Evolutionary conservation across 192 early-diverging fungal species (phyloP).

Genomic region (Backusella tarrabulga): DNA sequence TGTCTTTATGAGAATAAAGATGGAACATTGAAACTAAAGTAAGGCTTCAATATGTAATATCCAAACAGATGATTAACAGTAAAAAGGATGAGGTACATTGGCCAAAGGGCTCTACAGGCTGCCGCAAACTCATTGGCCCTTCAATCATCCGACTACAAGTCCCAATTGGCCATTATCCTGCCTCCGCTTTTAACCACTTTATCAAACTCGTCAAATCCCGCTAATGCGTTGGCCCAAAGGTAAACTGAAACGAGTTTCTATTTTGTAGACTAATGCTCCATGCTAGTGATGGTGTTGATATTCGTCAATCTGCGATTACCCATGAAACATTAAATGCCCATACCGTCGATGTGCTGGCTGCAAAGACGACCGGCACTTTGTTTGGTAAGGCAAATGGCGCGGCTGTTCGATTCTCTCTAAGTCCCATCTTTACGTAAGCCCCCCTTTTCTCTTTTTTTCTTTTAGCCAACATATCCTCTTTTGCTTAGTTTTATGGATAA

Average conservation of each 20-base stretch:
- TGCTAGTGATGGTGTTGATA: constrained; percentile 1
- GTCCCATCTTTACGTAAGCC: constrained; percentile 22
- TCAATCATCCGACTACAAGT: constrained; percentile 53
- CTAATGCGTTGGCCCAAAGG: constrained; percentile 12
- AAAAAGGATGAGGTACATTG: constrained; percentile 41
- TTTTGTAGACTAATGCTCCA: not conserved
- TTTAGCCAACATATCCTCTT: not conserved
- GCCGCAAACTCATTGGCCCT: constrained; percentile 60
- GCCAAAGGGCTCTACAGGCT: constrained; percentile 62
- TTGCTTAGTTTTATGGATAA: constrained; percentile 29
- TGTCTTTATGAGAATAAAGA: constrained; percentile 28
- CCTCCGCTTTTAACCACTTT: constrained; percentile 42
- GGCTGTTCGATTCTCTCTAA: constrained; percentile 17
- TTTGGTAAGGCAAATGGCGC: constrained; percentile 17
- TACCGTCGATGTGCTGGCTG: constrained; percentile 13
- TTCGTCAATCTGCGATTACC: constrained; percentile 3
- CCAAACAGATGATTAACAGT: no score
- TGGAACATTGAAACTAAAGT: constrained; percentile 25
- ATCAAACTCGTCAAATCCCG: constrained; percentile 1
- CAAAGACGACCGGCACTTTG: not conserved
- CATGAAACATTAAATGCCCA: constrained; percentile 9
- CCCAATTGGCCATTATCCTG: constrained; percentile 59
- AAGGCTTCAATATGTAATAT: not conserved
- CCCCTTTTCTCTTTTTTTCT: not conserved
- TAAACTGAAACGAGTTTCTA: not conserved